Percentiles rank a stretch among this genome's conserved stretches.
phyloP scores from a whole-genome alignment of 2,329 filamentous ascomycete genomes.

The Trichoderma pleuroti region DNA sequence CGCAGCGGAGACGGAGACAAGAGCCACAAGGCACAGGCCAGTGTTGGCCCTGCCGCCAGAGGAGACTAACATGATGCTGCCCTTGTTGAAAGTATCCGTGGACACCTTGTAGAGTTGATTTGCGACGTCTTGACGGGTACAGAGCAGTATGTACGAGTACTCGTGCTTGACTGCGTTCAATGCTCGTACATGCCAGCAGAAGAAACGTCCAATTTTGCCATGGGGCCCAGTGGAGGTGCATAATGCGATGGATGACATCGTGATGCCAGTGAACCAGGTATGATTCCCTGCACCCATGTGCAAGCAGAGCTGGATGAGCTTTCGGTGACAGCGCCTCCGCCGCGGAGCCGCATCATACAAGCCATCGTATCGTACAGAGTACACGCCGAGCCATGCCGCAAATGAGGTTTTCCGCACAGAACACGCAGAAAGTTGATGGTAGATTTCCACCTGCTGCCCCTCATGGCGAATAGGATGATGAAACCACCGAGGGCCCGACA shows the following conservation, averaged over 20 bases:
- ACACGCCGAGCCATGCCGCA: not conserved
- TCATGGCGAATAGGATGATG: not conserved
- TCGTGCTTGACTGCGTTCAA: not conserved
- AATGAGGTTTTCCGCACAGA: not conserved
- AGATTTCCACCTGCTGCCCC: not conserved
- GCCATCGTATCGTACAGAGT: not conserved
- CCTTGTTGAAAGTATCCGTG: constrained; percentile 9
- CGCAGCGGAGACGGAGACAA: constrained; percentile 16
- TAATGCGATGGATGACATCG: constrained; percentile 8
- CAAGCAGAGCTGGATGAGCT: not conserved
- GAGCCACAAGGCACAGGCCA: constrained; percentile 15
- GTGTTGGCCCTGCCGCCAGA: not conserved
- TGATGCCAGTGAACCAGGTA: not conserved
- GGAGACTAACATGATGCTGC: constrained; percentile 9
- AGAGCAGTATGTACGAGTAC: not conserved
- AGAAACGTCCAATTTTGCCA: not conserved
- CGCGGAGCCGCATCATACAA: constrained; percentile 6
- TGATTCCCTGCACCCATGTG: not conserved
- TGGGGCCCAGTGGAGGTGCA: not conserved
- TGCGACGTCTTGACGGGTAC: constrained; percentile 6
- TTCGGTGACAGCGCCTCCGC: not conserved
- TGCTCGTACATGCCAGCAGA: not conserved
- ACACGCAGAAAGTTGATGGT: not conserved
- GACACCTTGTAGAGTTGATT: constrained; percentile 2
- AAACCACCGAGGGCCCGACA: not conserved